phyloP scores from a whole-genome alignment of 805 yeast genomes.

The Candida sphagnicola region DNA sequence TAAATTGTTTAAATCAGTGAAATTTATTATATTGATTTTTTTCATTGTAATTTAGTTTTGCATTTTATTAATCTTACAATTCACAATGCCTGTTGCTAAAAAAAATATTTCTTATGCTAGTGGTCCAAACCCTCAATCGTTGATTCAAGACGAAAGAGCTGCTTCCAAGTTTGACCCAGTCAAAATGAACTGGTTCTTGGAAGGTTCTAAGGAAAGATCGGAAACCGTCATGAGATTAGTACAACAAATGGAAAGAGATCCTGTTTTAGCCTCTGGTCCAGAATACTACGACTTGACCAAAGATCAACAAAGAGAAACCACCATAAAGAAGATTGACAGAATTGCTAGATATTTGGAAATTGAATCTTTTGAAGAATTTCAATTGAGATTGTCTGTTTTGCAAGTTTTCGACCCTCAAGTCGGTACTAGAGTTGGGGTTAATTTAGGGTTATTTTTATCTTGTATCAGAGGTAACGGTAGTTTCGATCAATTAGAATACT shows the following conservation, averaged over 20 bases:
- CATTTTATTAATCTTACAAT: not conserved
- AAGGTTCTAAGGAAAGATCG: constrained; percentile 32
- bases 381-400: constrained; percentile 31
- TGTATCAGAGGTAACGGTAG: constrained; percentile 42
- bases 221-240: constrained; percentile 22
- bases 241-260: constrained; percentile 37
- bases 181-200: constrained; percentile 34
- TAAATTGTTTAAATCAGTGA: not conserved
- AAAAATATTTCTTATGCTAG: constrained; percentile 15
- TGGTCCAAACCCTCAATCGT: constrained; percentile 25
- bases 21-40: too few relatives aligned
- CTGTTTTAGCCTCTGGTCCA: constrained; percentile 26
- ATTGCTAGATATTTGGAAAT: constrained; percentile 33
- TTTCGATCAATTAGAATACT: constrained; percentile 31
- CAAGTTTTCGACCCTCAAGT: constrained; percentile 36
- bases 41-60: too few relatives aligned
- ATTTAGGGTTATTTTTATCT: constrained; percentile 36
- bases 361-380: constrained; percentile 27
- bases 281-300: constrained; percentile 31
- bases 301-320: constrained; percentile 27
- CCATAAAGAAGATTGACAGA: constrained; percentile 30
- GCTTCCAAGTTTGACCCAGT: constrained; percentile 16
- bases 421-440: constrained; percentile 36
- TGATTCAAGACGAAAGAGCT: constrained; percentile 25
- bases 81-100: constrained; percentile 14